phyloP scores from a whole-genome alignment of 2,329 filamentous ascomycete genomes.

The Apiospora malaysiana region DNA sequence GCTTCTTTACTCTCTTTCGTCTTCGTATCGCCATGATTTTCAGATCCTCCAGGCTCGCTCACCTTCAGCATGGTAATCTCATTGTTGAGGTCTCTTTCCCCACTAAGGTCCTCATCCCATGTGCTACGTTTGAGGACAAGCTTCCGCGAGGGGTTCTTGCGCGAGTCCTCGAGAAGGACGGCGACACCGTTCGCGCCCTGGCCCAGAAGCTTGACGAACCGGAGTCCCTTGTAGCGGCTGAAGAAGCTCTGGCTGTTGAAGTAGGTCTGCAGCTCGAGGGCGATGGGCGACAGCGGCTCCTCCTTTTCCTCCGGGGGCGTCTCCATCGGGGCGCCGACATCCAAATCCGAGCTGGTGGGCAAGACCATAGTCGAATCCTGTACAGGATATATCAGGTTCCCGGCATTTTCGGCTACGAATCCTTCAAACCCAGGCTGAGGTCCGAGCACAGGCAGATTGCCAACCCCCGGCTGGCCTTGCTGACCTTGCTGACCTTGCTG shows the following conservation, averaged over 20 bases:
- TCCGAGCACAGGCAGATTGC: too few relatives aligned
- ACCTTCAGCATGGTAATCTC: background rate
- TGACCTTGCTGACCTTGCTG: too few relatives aligned
- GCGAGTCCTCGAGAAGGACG: background rate
- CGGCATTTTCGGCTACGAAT: too few relatives aligned
- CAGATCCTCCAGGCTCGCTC: background rate
- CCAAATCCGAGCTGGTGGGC: too few relatives aligned
- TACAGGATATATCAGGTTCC: too few relatives aligned
- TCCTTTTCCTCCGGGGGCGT: too few relatives aligned
- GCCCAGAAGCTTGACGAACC: background rate
- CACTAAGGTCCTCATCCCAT: background rate
- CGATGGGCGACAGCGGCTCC: too few relatives aligned
- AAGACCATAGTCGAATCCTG: too few relatives aligned
- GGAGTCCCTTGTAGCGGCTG: too few relatives aligned
- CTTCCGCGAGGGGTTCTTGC: background rate
- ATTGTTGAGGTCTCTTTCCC: background rate
- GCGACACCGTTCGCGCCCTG: background rate
- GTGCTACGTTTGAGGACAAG: background rate
- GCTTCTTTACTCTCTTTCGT: background rate
- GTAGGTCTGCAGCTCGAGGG: background rate
- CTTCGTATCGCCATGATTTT: background rate
- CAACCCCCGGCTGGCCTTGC: too few relatives aligned
- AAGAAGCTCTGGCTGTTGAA: background rate
- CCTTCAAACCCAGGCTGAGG: too few relatives aligned
- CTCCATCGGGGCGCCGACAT: too few relatives aligned